Evolutionary conservation across 768 basidiomycete species (phyloP).

Genomic region (Lactifluus volemus): DNA sequence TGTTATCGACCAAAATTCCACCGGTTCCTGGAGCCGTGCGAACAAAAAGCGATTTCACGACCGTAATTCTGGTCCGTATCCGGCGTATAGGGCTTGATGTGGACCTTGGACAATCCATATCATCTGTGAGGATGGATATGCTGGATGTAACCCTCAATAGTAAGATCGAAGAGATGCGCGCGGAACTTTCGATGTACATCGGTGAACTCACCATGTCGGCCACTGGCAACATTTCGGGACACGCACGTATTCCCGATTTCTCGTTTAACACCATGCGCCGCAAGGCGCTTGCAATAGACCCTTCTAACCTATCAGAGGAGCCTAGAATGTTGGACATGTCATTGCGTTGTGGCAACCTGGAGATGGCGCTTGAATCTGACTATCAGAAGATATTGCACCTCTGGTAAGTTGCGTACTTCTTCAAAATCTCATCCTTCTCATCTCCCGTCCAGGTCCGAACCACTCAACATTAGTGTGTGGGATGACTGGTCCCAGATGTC

Average conservation of each 20-base stretch:
- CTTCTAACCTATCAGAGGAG: conserved; percentile 23
- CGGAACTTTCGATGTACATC: conserved; percentile 61
- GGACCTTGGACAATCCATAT: conserved; percentile 84
- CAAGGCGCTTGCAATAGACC: conserved; percentile 31
- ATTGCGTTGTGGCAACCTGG: conserved; percentile 64
- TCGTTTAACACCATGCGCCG: conserved; percentile 67
- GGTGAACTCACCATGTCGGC: conserved; percentile 47
- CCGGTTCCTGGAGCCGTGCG: conserved; percentile 14
- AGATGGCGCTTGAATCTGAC: conserved; percentile 64
- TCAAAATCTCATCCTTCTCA: neutral
- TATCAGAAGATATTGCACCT: conserved; percentile 67
- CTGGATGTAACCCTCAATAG: conserved; percentile 56
- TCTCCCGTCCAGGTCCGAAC: conserved; percentile 51
- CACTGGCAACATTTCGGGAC: conserved; percentile 63
- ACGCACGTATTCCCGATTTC: conserved; percentile 56
- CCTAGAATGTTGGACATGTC: conserved; percentile 61
- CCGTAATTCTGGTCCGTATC: conserved; percentile 58
- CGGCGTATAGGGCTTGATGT: conserved; percentile 65
- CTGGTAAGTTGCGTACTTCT: conserved; percentile 39
- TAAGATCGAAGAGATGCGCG: conserved; percentile 47
- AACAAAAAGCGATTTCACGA: conserved; percentile 42
- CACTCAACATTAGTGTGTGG: conserved; percentile 59
- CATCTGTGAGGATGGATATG: conserved; percentile 56
- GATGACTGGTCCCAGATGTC: conserved; percentile 72
- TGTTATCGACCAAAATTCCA: conserved; percentile 8